Percentiles rank a stretch among this genome's conserved stretches.
Conservation (phyloP, 345 rosid genomes). For the Gossypium raimondii region DNA sequence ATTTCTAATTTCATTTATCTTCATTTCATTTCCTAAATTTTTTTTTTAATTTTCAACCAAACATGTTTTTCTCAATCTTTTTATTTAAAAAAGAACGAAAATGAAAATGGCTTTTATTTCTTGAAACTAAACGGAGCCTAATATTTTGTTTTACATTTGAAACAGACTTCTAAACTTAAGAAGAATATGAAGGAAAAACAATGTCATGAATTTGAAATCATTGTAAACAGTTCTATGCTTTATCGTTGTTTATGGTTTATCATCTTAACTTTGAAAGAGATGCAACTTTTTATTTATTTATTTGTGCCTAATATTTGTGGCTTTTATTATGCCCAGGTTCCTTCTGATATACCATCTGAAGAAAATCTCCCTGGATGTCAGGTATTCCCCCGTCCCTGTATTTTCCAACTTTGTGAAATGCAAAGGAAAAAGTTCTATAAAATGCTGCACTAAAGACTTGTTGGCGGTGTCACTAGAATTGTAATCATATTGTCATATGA, state of each 20-base stretch:
- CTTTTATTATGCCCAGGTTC: slow-evolving; percentile 50
- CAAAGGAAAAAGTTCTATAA: neutral
- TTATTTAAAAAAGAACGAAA: too few relatives aligned
- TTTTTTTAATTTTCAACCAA: too few relatives aligned
- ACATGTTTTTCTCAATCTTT: too few relatives aligned
- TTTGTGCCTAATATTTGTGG: slow-evolving; percentile 4
- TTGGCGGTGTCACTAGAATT: neutral
- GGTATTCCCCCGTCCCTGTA: slow-evolving; percentile 36
- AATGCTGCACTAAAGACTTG: neutral
- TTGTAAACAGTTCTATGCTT: neutral
- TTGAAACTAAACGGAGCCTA: too few relatives aligned
- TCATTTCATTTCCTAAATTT: too few relatives aligned
- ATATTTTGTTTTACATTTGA: slow-evolving; percentile 5
- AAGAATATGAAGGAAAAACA: neutral
- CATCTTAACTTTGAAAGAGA: neutral
- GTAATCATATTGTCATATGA: neutral
- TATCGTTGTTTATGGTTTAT: slow-evolving; percentile 1
- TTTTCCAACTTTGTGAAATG: neutral
- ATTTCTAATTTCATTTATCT: too few relatives aligned
- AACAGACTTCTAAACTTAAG: neutral
- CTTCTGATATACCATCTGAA: slow-evolving; percentile 55
- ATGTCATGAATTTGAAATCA: neutral
- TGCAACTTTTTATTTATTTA: neutral
- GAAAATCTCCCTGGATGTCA: slow-evolving; percentile 40
- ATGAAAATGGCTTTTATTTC: too few relatives aligned